phyloP scores from a whole-genome alignment of 805 yeast genomes.

The Schizosaccharomyces lindneri region DNA sequence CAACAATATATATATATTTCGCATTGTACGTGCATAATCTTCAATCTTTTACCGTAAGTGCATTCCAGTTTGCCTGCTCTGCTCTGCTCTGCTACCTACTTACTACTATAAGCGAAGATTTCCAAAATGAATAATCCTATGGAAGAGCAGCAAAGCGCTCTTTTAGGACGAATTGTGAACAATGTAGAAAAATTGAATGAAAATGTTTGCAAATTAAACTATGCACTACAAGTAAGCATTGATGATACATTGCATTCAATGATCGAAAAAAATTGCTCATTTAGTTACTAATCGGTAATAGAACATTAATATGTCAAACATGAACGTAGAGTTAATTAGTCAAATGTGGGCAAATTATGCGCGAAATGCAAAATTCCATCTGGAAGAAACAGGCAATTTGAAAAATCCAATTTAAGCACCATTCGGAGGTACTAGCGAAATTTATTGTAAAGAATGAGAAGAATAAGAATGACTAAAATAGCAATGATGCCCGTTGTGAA shows the following conservation, averaged over 20 bases:
- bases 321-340: conserved; percentile 43
- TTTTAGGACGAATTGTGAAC: conserved; percentile 49
- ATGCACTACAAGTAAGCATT: conserved; percentile 22
- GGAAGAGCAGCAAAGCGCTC: conserved; percentile 53
- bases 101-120: too few relatives aligned
- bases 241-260: background rate
- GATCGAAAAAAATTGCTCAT: background rate
- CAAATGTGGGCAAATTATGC: conserved; percentile 62
- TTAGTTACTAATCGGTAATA: conserved; percentile 3
- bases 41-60: too few relatives aligned
- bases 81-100: too few relatives aligned
- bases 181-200: conserved; percentile 53
- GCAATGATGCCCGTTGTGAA: conserved; percentile 81
- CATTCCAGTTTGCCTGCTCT: too few relatives aligned
- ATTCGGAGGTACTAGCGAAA: conserved; percentile 15
- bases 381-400: conserved; percentile 37
- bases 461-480: conserved; percentile 53
- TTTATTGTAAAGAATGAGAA: conserved; percentile 64
- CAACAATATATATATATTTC: too few relatives aligned
- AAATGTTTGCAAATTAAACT: conserved; percentile 39
- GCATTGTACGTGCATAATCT: too few relatives aligned
- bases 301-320: conserved; percentile 38
- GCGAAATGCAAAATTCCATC: conserved; percentile 42
- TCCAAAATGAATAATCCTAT: conserved; percentile 47
- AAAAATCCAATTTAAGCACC: conserved; percentile 8